Evolutionary conservation across 1,139 yeast genomes (phyloP).

Genomic region (Blastobotrys capitulatus): DNA sequence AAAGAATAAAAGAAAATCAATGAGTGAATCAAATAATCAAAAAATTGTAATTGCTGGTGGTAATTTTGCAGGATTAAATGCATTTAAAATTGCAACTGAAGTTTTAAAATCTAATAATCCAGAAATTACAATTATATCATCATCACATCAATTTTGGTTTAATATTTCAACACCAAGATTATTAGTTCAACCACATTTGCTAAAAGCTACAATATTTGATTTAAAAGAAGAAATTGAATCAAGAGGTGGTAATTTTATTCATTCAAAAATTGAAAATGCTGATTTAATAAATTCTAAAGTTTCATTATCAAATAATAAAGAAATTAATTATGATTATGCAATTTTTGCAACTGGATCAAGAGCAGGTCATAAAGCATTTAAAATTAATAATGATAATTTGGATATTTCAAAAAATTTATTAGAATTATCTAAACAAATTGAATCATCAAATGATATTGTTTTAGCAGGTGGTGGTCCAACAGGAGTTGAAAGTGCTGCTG

Average conservation of each 20-base stretch:
- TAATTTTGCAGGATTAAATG: not conserved
- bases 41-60: slow-evolving; percentile 2
- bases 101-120: too few relatives aligned
- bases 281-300: slow-evolving; percentile 24
- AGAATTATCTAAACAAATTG: slow-evolving; percentile 69
- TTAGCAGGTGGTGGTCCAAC: slow-evolving; percentile 94
- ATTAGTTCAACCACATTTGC: slow-evolving; percentile 21
- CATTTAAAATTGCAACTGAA: not conserved
- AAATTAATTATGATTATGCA: slow-evolving; percentile 59
- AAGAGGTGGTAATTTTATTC: slow-evolving; percentile 17
- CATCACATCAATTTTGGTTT: slow-evolving; percentile 14
- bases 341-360: slow-evolving; percentile 77
- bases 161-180: slow-evolving; percentile 26
- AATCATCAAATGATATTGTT: slow-evolving; percentile 65
- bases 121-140: not conserved
- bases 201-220: slow-evolving; percentile 16
- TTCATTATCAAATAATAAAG: slow-evolving; percentile 16
- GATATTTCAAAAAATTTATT: slow-evolving; percentile 71
- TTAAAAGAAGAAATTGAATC: slow-evolving; percentile 15
- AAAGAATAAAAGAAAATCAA: too few relatives aligned
- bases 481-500: slow-evolving; percentile 88
- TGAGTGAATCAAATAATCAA: too few relatives aligned
- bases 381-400: slow-evolving; percentile 60
- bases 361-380: slow-evolving; percentile 54
- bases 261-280: slow-evolving; percentile 25